A percentile compares a stretch with the other conserved stretches of the same genome.
Evolutionary conservation across 345 rosid genomes (phyloP).

Genomic region (Raphanus raphanistrum): DNA sequence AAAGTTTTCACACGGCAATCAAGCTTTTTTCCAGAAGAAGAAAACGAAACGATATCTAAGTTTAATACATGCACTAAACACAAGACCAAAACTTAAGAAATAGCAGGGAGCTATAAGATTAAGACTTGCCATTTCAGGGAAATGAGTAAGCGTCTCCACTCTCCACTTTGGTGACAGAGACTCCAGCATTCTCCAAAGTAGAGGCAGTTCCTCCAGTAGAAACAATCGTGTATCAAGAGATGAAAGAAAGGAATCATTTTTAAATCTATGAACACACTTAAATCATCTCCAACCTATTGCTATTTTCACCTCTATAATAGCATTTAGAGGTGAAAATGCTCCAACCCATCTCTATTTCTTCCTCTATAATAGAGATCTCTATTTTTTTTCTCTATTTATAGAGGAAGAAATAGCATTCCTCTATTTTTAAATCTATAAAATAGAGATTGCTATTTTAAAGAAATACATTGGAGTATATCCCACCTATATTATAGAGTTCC

Average conservation of each 20-base stretch:
- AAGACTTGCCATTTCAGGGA: constrained; percentile 77
- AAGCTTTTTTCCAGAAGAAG: constrained; percentile 44
- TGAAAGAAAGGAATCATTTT: background rate
- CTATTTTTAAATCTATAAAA: too few species aligned
- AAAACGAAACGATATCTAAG: background rate
- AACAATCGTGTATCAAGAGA: constrained; percentile 69
- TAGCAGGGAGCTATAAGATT: background rate
- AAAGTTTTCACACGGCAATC: constrained; percentile 92
- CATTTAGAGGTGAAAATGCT: too few species aligned
- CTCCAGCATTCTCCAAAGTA: constrained; percentile 72
- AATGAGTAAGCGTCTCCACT: constrained; percentile 78
- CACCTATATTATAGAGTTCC: too few species aligned
- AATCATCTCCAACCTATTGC: too few species aligned
- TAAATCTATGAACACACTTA: background rate
- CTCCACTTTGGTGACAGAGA: constrained; percentile 87
- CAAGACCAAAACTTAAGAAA: too few species aligned
- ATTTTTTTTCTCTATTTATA: too few species aligned
- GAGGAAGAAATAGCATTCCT: too few species aligned
- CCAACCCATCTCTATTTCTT: too few species aligned
- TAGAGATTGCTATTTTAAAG: too few species aligned
- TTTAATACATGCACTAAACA: background rate
- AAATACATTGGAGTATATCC: too few species aligned
- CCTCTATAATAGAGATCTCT: too few species aligned
- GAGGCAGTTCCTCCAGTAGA: constrained; percentile 97
- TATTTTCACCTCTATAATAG: too few species aligned